Evolutionary conservation across 2,329 filamentous ascomycete genomes (phyloP).

Genomic region (Fusarium sp.): DNA sequence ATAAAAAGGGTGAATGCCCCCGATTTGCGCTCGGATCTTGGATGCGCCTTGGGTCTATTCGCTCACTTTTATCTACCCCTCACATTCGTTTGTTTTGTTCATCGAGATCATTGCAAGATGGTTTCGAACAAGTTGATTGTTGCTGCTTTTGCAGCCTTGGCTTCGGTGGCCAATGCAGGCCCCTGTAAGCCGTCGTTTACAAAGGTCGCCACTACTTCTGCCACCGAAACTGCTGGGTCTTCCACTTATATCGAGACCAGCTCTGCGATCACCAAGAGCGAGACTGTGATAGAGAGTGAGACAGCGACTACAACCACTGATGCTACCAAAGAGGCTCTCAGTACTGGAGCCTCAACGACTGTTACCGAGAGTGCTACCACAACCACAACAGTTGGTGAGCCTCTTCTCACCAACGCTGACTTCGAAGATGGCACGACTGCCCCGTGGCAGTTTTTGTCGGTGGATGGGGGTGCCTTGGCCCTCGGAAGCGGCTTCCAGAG

Average conservation of each 20-base stretch:
- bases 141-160: neutral
- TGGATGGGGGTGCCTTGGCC: rapidly evolving
- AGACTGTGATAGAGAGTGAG: neutral
- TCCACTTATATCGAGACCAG: neutral
- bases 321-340: neutral
- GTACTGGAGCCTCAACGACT: neutral
- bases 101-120: neutral
- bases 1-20: neutral
- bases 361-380: neutral
- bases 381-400: rapidly evolving
- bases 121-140: neutral
- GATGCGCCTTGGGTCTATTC: neutral
- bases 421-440: neutral
- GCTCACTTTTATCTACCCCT: neutral
- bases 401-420: neutral
- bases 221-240: neutral
- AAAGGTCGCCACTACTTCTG: neutral
- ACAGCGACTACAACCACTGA: neutral
- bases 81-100: neutral
- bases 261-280: neutral
- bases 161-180: neutral
- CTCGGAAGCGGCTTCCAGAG: neutral
- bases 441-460: neutral
- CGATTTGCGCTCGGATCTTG: neutral
- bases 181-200: neutral